Evolutionary conservation across 2,329 filamentous ascomycete genomes (phyloP).

Genomic region (Teratosphaeria destructans): DNA sequence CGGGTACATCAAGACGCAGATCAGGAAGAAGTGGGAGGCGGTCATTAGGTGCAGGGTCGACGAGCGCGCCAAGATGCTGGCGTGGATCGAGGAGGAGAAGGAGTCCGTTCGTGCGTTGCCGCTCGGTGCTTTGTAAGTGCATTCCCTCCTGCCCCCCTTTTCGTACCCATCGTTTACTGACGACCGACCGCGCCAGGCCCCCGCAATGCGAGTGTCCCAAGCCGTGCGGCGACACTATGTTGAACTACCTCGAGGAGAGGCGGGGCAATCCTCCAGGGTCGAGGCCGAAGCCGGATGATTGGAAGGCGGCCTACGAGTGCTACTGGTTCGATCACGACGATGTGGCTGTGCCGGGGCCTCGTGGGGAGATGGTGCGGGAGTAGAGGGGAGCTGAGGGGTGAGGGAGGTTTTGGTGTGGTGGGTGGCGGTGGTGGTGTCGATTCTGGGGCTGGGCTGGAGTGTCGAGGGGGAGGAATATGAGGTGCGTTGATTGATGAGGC

Average conservation of each 20-base stretch:
- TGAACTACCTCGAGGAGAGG: too few species aligned
- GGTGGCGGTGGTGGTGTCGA: background rate
- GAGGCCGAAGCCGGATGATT: background rate
- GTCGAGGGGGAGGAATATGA: background rate
- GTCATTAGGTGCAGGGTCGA: background rate
- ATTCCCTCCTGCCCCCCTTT: background rate
- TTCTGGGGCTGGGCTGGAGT: background rate
- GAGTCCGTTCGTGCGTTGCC: background rate
- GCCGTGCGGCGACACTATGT: background rate
- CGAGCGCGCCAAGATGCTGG: background rate
- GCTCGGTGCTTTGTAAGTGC: background rate
- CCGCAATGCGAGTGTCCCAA: background rate
- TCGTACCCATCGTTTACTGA: background rate
- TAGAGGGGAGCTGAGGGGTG: background rate
- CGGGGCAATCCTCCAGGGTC: background rate
- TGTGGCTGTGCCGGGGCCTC: background rate
- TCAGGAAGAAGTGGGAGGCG: conserved; percentile 3
- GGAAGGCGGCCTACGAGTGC: background rate
- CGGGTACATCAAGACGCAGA: background rate
- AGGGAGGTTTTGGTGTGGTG: background rate
- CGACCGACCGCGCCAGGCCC: background rate
- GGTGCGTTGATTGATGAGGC: too few species aligned
- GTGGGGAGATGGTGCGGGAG: too few species aligned
- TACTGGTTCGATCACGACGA: conserved; percentile 1
- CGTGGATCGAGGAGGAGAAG: background rate